Evolutionary conservation across 1,139 yeast genomes (phyloP).

Genomic region (Debaryomycetaceae sp.): DNA sequence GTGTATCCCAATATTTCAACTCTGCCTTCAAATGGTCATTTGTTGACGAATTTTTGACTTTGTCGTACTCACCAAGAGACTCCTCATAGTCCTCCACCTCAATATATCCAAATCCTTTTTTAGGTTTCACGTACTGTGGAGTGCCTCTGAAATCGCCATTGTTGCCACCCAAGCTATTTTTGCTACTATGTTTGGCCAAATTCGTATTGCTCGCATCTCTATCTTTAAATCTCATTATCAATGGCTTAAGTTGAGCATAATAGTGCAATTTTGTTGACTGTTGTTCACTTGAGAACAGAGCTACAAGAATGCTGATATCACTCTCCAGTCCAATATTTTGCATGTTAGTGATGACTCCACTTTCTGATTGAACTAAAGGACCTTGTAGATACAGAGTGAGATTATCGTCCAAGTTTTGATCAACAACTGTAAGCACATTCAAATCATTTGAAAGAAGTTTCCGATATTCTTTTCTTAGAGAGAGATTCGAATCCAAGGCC

Average conservation of each 20-base stretch:
- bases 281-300: background rate
- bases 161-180: background rate
- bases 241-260: conserved; percentile 30
- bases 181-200: background rate
- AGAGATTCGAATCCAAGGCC: conserved; percentile 5
- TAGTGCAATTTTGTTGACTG: conserved; percentile 13
- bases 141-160: background rate
- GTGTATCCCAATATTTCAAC: conserved; percentile 8
- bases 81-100: conserved; percentile 20
- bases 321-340: conserved; percentile 15
- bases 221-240: conserved; percentile 20
- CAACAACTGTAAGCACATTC: conserved; percentile 13
- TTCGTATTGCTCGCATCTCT: background rate
- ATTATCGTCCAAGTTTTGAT: conserved; percentile 10
- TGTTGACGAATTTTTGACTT: background rate
- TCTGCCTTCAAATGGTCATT: background rate
- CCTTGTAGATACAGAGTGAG: conserved; percentile 21
- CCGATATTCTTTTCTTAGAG: conserved; percentile 13
- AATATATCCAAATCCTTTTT: conserved; percentile 38
- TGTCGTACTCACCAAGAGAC: background rate
- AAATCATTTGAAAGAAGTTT: conserved; percentile 7
- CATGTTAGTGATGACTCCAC: background rate
- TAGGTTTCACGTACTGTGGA: conserved; percentile 23
- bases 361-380: conserved; percentile 13
- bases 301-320: background rate